Conservation (phyloP, 2,329 filamentous ascomycete species). For the Fusarium abutilonis region DNA sequence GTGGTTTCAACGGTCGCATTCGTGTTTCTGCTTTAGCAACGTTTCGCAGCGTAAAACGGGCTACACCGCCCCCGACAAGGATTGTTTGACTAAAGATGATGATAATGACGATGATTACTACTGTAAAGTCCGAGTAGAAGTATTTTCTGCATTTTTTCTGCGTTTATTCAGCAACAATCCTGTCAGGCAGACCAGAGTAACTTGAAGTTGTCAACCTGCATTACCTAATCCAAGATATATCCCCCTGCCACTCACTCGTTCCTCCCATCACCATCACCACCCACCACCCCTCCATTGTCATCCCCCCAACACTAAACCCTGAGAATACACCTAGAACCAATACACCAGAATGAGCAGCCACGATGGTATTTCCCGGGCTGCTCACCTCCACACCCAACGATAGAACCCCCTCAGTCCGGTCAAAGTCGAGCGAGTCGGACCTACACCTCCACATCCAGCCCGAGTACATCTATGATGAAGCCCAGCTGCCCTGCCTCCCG, state of each 20-base stretch:
- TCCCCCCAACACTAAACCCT: slow-evolving; percentile 1
- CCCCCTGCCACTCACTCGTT: slow-evolving; percentile 10
- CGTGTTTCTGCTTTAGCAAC: background rate
- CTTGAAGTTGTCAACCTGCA: background rate
- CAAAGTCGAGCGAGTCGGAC: slow-evolving; percentile 46
- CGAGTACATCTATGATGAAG: slow-evolving; percentile 65
- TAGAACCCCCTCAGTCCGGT: slow-evolving; percentile 48
- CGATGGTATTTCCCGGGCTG: slow-evolving; percentile 62
- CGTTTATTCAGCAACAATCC: background rate
- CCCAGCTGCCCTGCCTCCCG: slow-evolving; percentile 60
- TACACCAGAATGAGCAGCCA: slow-evolving; percentile 51
- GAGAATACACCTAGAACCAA: background rate
- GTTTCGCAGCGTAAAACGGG: background rate
- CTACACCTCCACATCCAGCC: slow-evolving; percentile 45
- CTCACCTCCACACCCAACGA: slow-evolving; percentile 57
- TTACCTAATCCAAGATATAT: slow-evolving; percentile 33
- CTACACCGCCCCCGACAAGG: background rate
- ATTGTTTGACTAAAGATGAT: too few species aligned
- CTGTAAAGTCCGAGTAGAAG: background rate
- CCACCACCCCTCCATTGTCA: background rate
- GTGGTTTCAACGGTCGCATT: background rate
- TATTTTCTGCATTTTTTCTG: background rate
- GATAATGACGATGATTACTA: background rate
- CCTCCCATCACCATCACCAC: slow-evolving; percentile 13
- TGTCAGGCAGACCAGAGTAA: background rate